Evolutionary conservation across 306 rosid genomes (phyloP).

Genomic region (Erythrophleum fordii): DNA sequence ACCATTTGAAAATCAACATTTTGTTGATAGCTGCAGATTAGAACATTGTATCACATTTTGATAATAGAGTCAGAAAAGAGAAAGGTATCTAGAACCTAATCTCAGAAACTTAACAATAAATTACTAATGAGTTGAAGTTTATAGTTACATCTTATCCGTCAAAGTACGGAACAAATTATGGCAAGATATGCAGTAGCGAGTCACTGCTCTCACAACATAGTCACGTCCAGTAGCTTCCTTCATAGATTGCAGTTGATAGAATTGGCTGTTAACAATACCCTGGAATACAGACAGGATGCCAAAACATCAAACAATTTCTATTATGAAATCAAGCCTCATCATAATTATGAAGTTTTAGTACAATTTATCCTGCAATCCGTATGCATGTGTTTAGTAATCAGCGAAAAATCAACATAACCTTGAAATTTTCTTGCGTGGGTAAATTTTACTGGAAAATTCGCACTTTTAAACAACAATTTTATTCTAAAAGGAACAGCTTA

Average conservation of each 20-base stretch:
- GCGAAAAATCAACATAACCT: neutral
- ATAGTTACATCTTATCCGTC: conserved; percentile 27
- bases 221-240: conserved; percentile 9
- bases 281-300: neutral
- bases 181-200: conserved; percentile 6
- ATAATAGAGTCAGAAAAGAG: neutral
- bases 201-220: conserved; percentile 35
- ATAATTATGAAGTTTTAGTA: neutral
- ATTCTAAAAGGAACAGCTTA: neutral
- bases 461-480: neutral
- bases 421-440: neutral
- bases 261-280: conserved; percentile 37
- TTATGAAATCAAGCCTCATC: neutral
- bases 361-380: neutral
- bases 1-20: conserved; percentile 32
- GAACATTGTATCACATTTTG: neutral
- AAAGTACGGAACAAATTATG: conserved; percentile 18
- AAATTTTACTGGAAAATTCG: neutral
- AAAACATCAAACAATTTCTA: neutral
- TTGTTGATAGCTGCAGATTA: conserved; percentile 30
- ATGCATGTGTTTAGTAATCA: too few species aligned
- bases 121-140: neutral
- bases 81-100: neutral
- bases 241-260: conserved; percentile 31
- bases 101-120: neutral